A percentile compares a stretch with the other conserved stretches of the same genome.
phyloP scores from a whole-genome alignment of 2,329 filamentous ascomycete genomes.

The Reticulascus tulasneorum region DNA sequence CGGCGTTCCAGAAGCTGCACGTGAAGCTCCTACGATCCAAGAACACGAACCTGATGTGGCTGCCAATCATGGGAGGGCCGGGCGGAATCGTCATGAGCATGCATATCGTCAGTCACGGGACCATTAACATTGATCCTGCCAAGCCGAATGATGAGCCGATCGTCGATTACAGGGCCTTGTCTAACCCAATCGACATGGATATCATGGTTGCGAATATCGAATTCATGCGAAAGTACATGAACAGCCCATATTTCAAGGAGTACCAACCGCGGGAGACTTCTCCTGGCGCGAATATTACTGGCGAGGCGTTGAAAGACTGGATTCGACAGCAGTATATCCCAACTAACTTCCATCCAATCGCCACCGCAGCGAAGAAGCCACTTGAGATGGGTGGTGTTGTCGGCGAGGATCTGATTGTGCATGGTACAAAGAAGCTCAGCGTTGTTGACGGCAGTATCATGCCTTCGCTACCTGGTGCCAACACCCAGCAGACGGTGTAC shows the following conservation, averaged over 20 bases:
- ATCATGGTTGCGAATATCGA: constrained; percentile 18
- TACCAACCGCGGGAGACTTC: constrained; percentile 15
- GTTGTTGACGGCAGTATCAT: constrained; percentile 17
- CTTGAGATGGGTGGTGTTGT: constrained; percentile 15
- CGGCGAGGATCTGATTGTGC: constrained; percentile 15
- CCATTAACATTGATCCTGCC: constrained; percentile 15
- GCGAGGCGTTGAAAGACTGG: constrained; percentile 8
- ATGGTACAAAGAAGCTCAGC: constrained; percentile 10
- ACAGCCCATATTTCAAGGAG: constrained; percentile 8
- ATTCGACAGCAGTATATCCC: constrained; percentile 11
- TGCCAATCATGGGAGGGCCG: constrained; percentile 5
- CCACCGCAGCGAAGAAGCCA: constrained; percentile 18
- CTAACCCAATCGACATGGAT: constrained; percentile 20
- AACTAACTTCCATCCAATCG: constrained; percentile 17
- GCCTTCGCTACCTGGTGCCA: constrained; percentile 16
- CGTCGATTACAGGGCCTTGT: constrained; percentile 20
- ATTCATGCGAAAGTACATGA: constrained; percentile 21
- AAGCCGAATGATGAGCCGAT: constrained; percentile 15
- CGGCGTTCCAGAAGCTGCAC: constrained; percentile 31
- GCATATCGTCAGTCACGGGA: constrained; percentile 17
- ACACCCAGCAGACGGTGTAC: constrained; percentile 17
- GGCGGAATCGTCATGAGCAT: constrained; percentile 18
- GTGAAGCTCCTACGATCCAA: constrained; percentile 13
- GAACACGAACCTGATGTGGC: constrained; percentile 12
- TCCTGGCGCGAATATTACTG: constrained; percentile 11